Evolutionary conservation across 768 basidiomycete species (phyloP).

Genomic region (Suillus tomentosus): DNA sequence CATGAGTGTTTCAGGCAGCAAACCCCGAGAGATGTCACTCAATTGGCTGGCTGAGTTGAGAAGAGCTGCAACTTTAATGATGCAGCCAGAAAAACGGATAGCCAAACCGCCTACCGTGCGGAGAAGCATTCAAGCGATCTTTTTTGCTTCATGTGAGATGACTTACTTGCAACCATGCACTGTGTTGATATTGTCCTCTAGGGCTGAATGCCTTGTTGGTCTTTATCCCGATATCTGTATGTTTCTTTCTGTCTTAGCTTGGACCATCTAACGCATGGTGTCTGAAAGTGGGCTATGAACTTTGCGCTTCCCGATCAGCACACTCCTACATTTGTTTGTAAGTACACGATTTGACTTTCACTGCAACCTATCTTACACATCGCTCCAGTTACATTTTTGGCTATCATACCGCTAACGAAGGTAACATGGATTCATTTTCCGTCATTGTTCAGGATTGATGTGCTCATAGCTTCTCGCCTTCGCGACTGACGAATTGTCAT

Average conservation of each 20-base stretch:
- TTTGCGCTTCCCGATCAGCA: slow-evolving; percentile 54
- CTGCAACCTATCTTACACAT: not conserved
- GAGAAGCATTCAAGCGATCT: slow-evolving; percentile 53
- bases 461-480: slow-evolving; percentile 66
- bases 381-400: slow-evolving; percentile 67
- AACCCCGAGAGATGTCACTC: no score
- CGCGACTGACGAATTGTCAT: slow-evolving; percentile 82
- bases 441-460: not conserved
- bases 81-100: slow-evolving; percentile 36
- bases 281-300: slow-evolving; percentile 67
- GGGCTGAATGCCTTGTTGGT: slow-evolving; percentile 70
- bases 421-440: slow-evolving; percentile 33
- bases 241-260: slow-evolving; percentile 14
- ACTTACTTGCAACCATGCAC: slow-evolving; percentile 16
- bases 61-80: slow-evolving; percentile 33
- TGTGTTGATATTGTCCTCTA: slow-evolving; percentile 28
- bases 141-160: slow-evolving; percentile 54
- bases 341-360: slow-evolving; percentile 24
- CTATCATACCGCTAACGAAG: slow-evolving; percentile 88
- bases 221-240: slow-evolving; percentile 72
- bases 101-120: slow-evolving; percentile 47
- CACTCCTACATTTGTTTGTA: slow-evolving; percentile 75
- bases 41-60: slow-evolving; percentile 9
- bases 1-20: not conserved
- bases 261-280: slow-evolving; percentile 2